These are phyloP conservation scores for Parietaria judaica DNA, from an alignment of 306 rosid species.

Conservation along the genomic window DNA sequence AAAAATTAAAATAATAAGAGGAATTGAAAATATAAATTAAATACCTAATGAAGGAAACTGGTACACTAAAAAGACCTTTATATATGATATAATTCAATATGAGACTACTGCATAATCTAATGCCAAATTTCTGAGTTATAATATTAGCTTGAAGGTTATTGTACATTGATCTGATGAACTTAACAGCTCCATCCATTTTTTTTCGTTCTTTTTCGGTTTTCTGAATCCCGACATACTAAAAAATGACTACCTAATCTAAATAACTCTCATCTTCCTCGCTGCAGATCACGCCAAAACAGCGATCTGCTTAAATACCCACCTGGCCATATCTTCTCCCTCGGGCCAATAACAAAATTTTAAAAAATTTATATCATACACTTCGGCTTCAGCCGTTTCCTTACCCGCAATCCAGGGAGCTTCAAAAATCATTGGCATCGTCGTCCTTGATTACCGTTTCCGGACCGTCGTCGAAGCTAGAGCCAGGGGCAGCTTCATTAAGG, in stretches of 20 bases:
- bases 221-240: slow-evolving; percentile 56
- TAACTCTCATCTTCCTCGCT: slow-evolving; percentile 58
- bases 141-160: slow-evolving; percentile 48
- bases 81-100: slow-evolving; percentile 20
- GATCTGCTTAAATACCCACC: slow-evolving; percentile 54
- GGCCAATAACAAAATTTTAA: slow-evolving; percentile 73
- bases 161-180: slow-evolving; percentile 69
- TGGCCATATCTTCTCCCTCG: slow-evolving; percentile 38
- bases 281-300: slow-evolving; percentile 47
- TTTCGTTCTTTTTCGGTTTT: slow-evolving; percentile 18
- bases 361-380: slow-evolving; percentile 59
- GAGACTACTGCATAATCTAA: slow-evolving; percentile 31
- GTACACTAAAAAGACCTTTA: slow-evolving; percentile 23
- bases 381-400: slow-evolving; percentile 34
- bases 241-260: slow-evolving; percentile 86
- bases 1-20: too few relatives aligned
- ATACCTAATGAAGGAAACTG: slow-evolving; percentile 22
- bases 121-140: slow-evolving; percentile 50
- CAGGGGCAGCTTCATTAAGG: slow-evolving; percentile 92
- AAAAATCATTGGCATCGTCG: slow-evolving; percentile 56
- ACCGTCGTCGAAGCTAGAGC: slow-evolving; percentile 83
- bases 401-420: slow-evolving; percentile 32
- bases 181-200: slow-evolving; percentile 46
- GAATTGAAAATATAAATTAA: slow-evolving; percentile 7
- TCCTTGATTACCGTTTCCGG: slow-evolving; percentile 60